Evolutionary conservation across 352 stramenopile species (phyloP).

Genomic region (Phytopythium vexans): DNA sequence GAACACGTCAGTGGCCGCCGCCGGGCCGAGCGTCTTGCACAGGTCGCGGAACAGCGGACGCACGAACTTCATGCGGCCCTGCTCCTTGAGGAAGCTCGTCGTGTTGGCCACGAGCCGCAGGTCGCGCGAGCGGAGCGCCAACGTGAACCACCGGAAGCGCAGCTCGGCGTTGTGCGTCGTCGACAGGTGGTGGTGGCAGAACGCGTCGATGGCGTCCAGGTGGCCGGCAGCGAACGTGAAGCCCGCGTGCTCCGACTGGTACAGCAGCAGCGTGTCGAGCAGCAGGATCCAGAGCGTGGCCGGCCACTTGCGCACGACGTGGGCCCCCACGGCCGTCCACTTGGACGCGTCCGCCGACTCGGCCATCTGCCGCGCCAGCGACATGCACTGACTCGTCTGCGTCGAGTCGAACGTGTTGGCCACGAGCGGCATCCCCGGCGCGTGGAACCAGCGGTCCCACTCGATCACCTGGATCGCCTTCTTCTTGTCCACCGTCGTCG

Average conservation of each 20-base stretch:
- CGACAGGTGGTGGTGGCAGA: slow-evolving; percentile 37
- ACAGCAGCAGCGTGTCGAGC: slow-evolving; percentile 53
- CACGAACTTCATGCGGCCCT: slow-evolving; percentile 78
- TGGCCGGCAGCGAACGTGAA: slow-evolving; percentile 8
- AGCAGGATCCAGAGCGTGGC: slow-evolving; percentile 52
- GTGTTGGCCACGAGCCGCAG: slow-evolving; percentile 36
- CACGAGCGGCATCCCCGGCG: slow-evolving; percentile 86
- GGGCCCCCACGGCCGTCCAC: slow-evolving; percentile 10
- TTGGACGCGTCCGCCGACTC: slow-evolving; percentile 14
- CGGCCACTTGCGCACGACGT: slow-evolving; percentile 38
- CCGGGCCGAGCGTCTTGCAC: slow-evolving; percentile 62
- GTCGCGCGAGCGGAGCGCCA: slow-evolving; percentile 49
- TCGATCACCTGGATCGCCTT: slow-evolving; percentile 73
- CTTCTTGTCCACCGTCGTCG: slow-evolving; percentile 9
- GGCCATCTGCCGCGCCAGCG: slow-evolving; percentile 38
- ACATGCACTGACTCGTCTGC: slow-evolving; percentile 42
- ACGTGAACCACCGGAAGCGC: slow-evolving; percentile 68
- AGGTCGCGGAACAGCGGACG: slow-evolving; percentile 66
- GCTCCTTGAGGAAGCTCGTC: slow-evolving; percentile 52
- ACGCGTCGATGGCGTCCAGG: slow-evolving; percentile 59
- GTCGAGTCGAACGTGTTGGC: slow-evolving; percentile 87
- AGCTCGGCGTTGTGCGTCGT: slow-evolving; percentile 63
- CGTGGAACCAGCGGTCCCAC: slow-evolving; percentile 92
- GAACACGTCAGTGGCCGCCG: slow-evolving; percentile 50
- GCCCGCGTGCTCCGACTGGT: slow-evolving; percentile 15